These are phyloP conservation scores for Ophiostoma australiae DNA, from an alignment of 2,329 filamentous ascomycete genomes.

Conservation along the genomic window DNA sequence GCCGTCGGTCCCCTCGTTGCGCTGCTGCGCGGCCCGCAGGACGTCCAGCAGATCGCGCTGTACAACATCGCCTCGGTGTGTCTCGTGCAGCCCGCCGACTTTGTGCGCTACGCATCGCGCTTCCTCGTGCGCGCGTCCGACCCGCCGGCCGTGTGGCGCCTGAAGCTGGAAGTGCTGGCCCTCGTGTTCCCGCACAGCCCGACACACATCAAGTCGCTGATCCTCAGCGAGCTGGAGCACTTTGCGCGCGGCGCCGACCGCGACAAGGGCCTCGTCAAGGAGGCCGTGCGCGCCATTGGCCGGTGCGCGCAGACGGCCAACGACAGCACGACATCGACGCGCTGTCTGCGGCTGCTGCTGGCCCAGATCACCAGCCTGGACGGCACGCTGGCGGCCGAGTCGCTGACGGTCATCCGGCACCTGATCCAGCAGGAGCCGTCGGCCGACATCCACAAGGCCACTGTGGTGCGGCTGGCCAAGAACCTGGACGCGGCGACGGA, in stretches of 20 bases:
- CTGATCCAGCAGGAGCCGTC: conserved; percentile 86
- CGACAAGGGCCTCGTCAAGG: conserved; percentile 73
- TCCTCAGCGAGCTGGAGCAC: conserved; percentile 89
- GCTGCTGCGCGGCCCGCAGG: conserved; percentile 74
- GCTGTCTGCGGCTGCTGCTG: conserved; percentile 78
- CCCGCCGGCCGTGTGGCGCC: conserved; percentile 73
- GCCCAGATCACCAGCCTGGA: conserved; percentile 85
- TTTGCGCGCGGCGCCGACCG: conserved; percentile 70
- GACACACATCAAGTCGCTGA: conserved; percentile 71
- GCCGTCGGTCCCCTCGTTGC: conserved; percentile 82
- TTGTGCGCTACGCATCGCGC: conserved; percentile 81
- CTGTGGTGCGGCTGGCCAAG: conserved; percentile 82
- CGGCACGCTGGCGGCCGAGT: conserved; percentile 82
- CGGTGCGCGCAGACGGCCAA: conserved; percentile 77
- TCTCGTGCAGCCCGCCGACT: conserved; percentile 67
- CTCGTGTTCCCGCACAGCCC: conserved; percentile 83
- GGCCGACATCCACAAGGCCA: conserved; percentile 62
- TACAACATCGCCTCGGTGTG: conserved; percentile 96
- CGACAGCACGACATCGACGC: conserved; percentile 52
- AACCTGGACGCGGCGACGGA: conserved; percentile 86
- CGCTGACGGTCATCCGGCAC: conserved; percentile 89
- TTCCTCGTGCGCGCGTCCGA: conserved; percentile 83
- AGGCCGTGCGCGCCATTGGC: conserved; percentile 88
- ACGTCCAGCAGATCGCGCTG: conserved; percentile 83
- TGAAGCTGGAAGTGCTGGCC: conserved; percentile 88